A percentile compares a stretch with the other conserved stretches of the same genome.
These are phyloP conservation scores for Flaveria trinervia DNA, from an alignment of 129 eudicot species.

Conservation along the genomic window DNA sequence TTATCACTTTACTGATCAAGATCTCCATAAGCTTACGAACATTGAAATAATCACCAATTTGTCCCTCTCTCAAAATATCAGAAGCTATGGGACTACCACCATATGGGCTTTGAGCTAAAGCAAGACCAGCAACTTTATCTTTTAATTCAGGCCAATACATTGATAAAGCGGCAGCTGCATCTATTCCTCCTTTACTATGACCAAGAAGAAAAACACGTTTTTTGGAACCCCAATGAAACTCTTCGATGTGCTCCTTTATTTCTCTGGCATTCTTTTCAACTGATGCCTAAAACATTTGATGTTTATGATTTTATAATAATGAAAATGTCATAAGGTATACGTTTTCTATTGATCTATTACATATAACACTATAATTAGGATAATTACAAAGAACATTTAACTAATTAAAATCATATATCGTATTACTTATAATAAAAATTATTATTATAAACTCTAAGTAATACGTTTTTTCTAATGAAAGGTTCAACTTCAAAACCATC, in stretches of 20 bases:
- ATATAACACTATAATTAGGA: no score
- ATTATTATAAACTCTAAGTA: no score
- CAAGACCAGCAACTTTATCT: slow-evolving; percentile 96
- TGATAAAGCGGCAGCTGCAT: slow-evolving; percentile 89
- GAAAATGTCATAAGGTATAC: no score
- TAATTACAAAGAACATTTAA: no score
- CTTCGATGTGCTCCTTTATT: slow-evolving; percentile 85
- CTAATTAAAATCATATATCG: no score
- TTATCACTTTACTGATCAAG: slow-evolving; percentile 88
- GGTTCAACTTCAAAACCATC: not conserved
- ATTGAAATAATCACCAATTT: slow-evolving; percentile 90
- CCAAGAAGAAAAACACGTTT: slow-evolving; percentile 92
- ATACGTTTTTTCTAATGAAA: no score
- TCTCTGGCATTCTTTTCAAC: slow-evolving; percentile 95
- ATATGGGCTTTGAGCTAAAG: slow-evolving; percentile 90
- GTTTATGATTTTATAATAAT: not conserved
- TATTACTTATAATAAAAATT: no score
- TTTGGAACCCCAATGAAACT: slow-evolving; percentile 87
- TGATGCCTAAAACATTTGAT: slow-evolving; percentile 59
- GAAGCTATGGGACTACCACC: slow-evolving; percentile 99
- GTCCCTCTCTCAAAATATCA: slow-evolving; percentile 86
- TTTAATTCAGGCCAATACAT: slow-evolving; percentile 90
- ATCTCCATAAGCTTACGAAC: slow-evolving; percentile 84
- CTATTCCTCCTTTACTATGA: slow-evolving; percentile 97
- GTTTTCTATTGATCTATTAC: no score